Conservation (phyloP, 371 early-diverging fungal species). For the Apophysomyces trapeziformis region DNA sequence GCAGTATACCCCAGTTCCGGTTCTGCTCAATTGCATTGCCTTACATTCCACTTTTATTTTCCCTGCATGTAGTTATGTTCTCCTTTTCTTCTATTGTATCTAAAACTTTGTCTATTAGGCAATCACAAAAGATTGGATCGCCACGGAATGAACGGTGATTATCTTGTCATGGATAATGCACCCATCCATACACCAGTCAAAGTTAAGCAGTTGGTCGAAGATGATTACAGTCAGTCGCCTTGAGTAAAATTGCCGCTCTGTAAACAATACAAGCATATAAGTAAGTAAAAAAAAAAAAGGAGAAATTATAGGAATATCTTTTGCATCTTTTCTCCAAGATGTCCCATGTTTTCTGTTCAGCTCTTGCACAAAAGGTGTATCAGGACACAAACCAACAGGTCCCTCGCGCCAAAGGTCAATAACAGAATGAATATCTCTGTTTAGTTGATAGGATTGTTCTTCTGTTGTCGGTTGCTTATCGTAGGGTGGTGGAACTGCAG, state of each 20-base stretch:
- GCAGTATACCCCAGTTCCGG: no score
- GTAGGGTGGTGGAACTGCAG: not conserved
- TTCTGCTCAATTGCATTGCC: no score
- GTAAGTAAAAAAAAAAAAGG: no score
- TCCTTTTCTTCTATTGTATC: no score
- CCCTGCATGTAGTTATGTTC: no score
- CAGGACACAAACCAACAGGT: constrained; percentile 7
- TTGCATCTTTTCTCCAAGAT: constrained; percentile 3
- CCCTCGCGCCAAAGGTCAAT: constrained; percentile 14
- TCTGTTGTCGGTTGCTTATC: not conserved
- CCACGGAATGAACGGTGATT: no score
- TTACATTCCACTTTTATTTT: no score
- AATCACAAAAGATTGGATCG: no score
- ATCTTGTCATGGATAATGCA: no score
- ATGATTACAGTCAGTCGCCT: not conserved
- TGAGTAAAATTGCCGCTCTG: not conserved
- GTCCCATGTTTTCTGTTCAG: constrained; percentile 7
- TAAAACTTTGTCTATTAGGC: no score
- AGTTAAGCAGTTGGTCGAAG: no score
- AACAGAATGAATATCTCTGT: constrained; percentile 3
- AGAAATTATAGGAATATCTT: not conserved
- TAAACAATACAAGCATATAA: not conserved
- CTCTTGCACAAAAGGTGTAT: not conserved
- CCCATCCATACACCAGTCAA: no score
- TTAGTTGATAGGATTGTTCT: constrained; percentile 6